Percentiles rank a stretch among this genome's conserved stretches.
phyloP scores from a whole-genome alignment of 2,329 filamentous ascomycete species.

The Neofusicoccum ribis region DNA sequence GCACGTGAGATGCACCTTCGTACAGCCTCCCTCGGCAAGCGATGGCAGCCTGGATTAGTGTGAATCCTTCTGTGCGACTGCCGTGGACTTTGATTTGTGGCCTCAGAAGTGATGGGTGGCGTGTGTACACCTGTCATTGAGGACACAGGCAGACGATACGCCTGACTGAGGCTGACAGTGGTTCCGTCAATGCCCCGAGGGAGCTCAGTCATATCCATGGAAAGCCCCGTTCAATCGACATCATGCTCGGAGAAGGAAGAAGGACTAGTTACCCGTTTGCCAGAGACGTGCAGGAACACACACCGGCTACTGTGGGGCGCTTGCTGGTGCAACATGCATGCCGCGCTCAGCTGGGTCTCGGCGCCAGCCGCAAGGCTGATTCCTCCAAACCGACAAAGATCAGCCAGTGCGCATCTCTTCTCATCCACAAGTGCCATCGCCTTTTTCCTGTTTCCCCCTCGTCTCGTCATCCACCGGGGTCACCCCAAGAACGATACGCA shows the following conservation, averaged over 20 bases:
- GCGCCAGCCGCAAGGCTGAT: constrained; percentile 12
- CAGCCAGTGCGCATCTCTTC: not conserved
- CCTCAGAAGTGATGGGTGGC: not conserved
- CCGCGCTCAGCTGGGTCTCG: constrained; percentile 6
- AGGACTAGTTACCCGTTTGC: not conserved
- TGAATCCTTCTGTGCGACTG: constrained; percentile 6
- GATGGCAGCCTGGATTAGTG: constrained; percentile 1
- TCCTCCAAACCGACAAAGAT: not conserved
- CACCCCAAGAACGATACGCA: not conserved
- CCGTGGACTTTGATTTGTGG: not conserved
- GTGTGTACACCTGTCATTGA: not conserved
- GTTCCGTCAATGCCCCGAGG: not conserved
- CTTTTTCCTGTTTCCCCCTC: not conserved
- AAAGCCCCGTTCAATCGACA: not conserved
- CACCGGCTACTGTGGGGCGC: not conserved
- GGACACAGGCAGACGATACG: not conserved
- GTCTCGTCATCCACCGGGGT: not conserved
- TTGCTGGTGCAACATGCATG: not conserved
- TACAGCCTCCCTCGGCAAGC: constrained; percentile 7
- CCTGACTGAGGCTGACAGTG: not conserved
- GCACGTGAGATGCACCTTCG: constrained; percentile 1
- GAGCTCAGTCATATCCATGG: not conserved
- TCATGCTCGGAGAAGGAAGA: not conserved
- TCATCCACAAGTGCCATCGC: not conserved
- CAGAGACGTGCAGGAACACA: not conserved